Conservation (phyloP, 129 eudicot species). For the Flaveria ramosissima region DNA sequence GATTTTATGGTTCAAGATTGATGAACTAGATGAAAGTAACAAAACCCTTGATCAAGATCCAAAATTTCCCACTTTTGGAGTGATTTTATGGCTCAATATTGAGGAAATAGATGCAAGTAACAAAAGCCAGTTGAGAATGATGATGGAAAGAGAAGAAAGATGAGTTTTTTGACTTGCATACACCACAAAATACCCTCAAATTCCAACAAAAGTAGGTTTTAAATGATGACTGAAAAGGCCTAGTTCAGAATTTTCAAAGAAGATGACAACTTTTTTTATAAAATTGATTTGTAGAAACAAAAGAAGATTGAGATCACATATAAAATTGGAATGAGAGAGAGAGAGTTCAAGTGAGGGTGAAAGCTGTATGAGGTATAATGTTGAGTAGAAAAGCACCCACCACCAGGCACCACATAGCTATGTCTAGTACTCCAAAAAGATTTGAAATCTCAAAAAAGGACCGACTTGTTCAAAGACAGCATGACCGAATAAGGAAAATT, state of each 20-base stretch:
- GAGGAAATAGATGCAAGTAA: slow-evolving; percentile 27
- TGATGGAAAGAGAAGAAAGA: slow-evolving; percentile 20
- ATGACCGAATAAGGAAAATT: too few relatives aligned
- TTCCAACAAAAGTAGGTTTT: slow-evolving; percentile 21
- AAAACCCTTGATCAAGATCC: slow-evolving; percentile 40
- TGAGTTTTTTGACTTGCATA: slow-evolving; percentile 36
- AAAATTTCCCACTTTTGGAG: slow-evolving; percentile 27
- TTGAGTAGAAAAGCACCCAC: slow-evolving; percentile 42
- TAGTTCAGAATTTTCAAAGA: slow-evolving; percentile 22
- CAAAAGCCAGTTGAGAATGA: slow-evolving; percentile 46
- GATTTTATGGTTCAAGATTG: slow-evolving; percentile 30
- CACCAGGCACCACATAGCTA: slow-evolving; percentile 36
- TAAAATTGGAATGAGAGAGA: slow-evolving; percentile 20
- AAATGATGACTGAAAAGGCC: slow-evolving; percentile 24
- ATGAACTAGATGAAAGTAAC: slow-evolving; percentile 23
- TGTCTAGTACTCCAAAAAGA: slow-evolving; percentile 46
- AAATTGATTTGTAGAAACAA: neutral
- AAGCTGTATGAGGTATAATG: slow-evolving; percentile 36
- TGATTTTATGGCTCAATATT: slow-evolving; percentile 28
- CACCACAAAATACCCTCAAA: slow-evolving; percentile 28
- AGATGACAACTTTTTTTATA: slow-evolving; percentile 21
- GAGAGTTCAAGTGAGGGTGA: slow-evolving; percentile 32
- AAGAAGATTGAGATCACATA: slow-evolving; percentile 53
- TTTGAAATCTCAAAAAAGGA: slow-evolving; percentile 41
- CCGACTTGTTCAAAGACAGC: neutral